These are phyloP conservation scores for Antarctomyces pellizariae DNA, from an alignment of 495 filamentous ascomycete genomes.

Conservation along the genomic window DNA sequence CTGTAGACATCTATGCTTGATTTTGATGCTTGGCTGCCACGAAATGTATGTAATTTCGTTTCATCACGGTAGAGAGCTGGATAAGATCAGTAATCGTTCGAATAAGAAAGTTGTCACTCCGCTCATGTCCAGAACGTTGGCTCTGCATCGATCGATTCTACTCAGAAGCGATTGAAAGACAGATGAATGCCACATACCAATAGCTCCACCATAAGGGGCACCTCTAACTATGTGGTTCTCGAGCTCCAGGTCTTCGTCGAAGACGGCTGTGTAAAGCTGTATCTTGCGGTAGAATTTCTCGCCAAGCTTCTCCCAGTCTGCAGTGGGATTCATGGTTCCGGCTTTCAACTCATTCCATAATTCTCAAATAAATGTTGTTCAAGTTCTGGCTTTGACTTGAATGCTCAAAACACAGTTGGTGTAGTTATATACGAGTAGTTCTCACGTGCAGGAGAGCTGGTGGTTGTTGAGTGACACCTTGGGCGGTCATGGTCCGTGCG, in stretches of 20 bases:
- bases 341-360: constrained; percentile 2
- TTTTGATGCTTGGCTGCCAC: constrained; percentile 46
- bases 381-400: too few relatives aligned
- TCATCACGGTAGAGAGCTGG: constrained; percentile 79
- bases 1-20: constrained; percentile 88
- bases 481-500: too few relatives aligned
- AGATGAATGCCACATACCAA: constrained; percentile 34
- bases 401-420: too few relatives aligned
- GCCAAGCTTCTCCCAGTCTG: constrained; percentile 82
- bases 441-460: too few relatives aligned
- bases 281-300: constrained; percentile 87
- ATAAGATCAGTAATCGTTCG: constrained; percentile 1
- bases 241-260: constrained; percentile 77
- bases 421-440: too few relatives aligned
- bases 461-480: too few relatives aligned
- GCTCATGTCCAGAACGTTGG: not conserved
- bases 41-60: constrained; percentile 52
- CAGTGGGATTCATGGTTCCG: constrained; percentile 36
- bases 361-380: too few relatives aligned
- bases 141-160: not conserved
- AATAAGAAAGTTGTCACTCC: not conserved
- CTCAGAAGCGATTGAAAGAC: constrained; percentile 2
- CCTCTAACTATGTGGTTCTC: constrained; percentile 85
- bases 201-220: constrained; percentile 83
- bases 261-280: constrained; percentile 75